These are phyloP conservation scores for Chalaropsis ovoidea DNA, from an alignment of 2,329 filamentous ascomycete genomes.

Conservation along the genomic window DNA sequence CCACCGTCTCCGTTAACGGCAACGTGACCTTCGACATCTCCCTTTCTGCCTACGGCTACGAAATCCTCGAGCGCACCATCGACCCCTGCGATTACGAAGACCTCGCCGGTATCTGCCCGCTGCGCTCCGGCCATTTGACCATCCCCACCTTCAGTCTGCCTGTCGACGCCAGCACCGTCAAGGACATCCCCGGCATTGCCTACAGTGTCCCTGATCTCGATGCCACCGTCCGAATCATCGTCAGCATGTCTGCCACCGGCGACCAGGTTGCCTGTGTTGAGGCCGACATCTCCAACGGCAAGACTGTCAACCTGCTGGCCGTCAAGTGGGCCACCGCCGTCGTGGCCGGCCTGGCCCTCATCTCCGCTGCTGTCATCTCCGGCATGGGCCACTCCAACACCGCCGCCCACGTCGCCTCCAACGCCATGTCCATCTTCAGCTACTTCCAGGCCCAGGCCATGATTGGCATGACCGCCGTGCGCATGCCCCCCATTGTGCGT, in stretches of 20 bases:
- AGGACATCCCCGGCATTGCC: conserved; percentile 67
- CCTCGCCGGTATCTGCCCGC: conserved; percentile 73
- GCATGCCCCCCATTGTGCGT: conserved; percentile 75
- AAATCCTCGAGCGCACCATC: conserved; percentile 55
- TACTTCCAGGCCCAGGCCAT: conserved; percentile 95
- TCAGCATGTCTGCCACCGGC: conserved; percentile 56
- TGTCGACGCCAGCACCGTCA: conserved; percentile 47
- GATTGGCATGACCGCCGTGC: conserved; percentile 71
- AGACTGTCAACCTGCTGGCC: conserved; percentile 79
- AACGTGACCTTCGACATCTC: conserved; percentile 68
- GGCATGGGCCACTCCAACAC: conserved; percentile 88
- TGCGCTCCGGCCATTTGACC: conserved; percentile 65
- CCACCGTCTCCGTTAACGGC: conserved; percentile 71
- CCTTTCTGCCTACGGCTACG: conserved; percentile 74
- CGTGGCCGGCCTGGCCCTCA: conserved; percentile 72
- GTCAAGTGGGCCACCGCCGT: conserved; percentile 86
- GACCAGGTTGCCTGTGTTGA: conserved; percentile 73
- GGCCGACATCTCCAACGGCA: conserved; percentile 77
- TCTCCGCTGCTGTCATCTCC: conserved; percentile 79
- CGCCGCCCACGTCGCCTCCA: conserved; percentile 85
- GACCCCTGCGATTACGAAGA: conserved; percentile 60
- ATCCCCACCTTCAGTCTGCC: conserved; percentile 58
- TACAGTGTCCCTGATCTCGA: conserved; percentile 88
- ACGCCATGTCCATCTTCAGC: conserved; percentile 83
- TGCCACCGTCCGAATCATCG: conserved; percentile 68